These are phyloP conservation scores for Inonotus obliquus DNA, from an alignment of 1,284 basidiomycete species.

Conservation along the genomic window DNA sequence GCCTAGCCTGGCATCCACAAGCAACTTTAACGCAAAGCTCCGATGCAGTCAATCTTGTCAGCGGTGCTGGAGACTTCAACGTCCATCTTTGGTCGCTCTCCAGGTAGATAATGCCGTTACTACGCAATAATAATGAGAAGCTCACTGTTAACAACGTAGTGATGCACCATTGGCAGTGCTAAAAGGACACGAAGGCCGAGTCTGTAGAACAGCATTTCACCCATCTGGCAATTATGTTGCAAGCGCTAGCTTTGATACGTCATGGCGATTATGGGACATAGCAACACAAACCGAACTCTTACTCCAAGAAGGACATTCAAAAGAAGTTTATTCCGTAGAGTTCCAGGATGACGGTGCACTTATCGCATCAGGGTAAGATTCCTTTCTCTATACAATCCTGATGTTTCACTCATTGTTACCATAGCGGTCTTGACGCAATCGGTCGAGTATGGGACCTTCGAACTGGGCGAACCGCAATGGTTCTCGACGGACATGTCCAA, in stretches of 20 bases:
- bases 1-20: conserved; percentile 95
- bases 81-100: conserved; percentile 89
- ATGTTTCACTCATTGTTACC: neutral
- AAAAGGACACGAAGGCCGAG: conserved; percentile 85
- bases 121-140: conserved; percentile 5
- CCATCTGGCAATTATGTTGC: conserved; percentile 91
- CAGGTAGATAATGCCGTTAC: conserved; percentile 44
- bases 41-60: conserved; percentile 79
- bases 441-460: conserved; percentile 96
- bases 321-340: conserved; percentile 92
- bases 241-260: conserved; percentile 95
- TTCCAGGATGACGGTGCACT: conserved; percentile 96
- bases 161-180: conserved; percentile 78
- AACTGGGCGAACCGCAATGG: conserved; percentile 95
- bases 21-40: conserved; percentile 79
- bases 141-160: conserved; percentile 33
- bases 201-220: conserved; percentile 94
- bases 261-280: conserved; percentile 98
- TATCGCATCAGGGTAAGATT: conserved; percentile 80
- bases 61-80: conserved; percentile 84
- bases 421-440: conserved; percentile 91
- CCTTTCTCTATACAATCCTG: neutral
- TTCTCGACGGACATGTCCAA: conserved; percentile 95
- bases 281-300: conserved; percentile 76
- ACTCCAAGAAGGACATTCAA: conserved; percentile 95